A percentile compares a stretch with the other conserved stretches of the same genome.
These are phyloP conservation scores for Dittrichia graveolens DNA, from an alignment of 129 eudicot species.

Conservation along the genomic window DNA sequence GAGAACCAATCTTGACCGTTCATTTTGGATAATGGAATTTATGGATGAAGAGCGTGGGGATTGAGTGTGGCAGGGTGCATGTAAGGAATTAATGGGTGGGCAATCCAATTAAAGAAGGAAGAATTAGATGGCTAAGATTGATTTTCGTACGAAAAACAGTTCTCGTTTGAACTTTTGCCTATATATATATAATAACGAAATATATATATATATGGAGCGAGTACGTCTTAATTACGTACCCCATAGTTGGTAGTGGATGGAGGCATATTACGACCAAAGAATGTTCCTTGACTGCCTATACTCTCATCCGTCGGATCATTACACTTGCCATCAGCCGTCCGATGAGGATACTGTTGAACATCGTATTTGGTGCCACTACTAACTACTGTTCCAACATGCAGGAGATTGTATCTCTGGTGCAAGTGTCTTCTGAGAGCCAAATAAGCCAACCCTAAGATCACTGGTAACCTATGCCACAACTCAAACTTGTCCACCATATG, in stretches of 20 bases:
- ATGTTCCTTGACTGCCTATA: constrained; percentile 55
- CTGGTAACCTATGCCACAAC: constrained; percentile 58
- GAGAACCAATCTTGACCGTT: no score
- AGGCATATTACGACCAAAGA: constrained; percentile 62
- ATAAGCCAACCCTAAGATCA: constrained; percentile 45
- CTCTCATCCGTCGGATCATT: constrained; percentile 56
- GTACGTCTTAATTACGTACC: no score
- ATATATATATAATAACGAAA: no score
- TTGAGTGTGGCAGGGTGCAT: no score
- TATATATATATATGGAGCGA: no score
- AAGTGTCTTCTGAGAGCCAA: constrained; percentile 51
- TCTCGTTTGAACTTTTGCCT: no score
- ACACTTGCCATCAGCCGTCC: constrained; percentile 56
- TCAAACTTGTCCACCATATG: constrained; percentile 53
- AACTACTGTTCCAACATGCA: constrained; percentile 41
- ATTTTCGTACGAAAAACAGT: no score
- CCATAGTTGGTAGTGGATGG: constrained; percentile 47
- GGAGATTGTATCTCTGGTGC: constrained; percentile 56
- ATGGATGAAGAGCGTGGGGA: no score
- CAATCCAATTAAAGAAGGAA: no score
- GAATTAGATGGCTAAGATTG: no score
- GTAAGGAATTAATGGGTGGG: no score
- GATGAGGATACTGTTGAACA: constrained; percentile 37
- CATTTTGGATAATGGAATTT: no score
- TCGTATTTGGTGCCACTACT: constrained; percentile 38